These are phyloP conservation scores for Clarkia xantiana DNA, from an alignment of 345 rosid species.

Conservation along the genomic window DNA sequence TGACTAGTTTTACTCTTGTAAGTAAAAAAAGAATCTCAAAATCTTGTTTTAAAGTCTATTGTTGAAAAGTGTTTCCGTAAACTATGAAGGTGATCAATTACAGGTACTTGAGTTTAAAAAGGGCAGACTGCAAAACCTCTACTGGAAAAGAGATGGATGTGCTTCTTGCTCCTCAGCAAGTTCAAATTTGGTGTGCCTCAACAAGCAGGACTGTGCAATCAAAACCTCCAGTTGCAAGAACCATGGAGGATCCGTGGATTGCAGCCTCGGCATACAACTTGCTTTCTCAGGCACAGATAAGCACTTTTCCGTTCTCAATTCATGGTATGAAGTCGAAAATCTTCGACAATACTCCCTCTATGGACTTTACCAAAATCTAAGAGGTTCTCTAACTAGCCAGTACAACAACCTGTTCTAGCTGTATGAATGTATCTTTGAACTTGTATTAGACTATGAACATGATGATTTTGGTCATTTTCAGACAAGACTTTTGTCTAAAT, in stretches of 20 bases:
- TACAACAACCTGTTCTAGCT: conserved; percentile 46
- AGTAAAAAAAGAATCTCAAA: conserved; percentile 4
- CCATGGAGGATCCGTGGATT: conserved; percentile 60
- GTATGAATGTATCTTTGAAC: neutral
- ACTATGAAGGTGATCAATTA: neutral
- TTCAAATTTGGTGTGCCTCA: conserved; percentile 58
- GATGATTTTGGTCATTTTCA: no score
- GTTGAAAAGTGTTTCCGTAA: neutral
- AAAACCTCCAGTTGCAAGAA: conserved; percentile 50
- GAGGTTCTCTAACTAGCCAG: conserved; percentile 50
- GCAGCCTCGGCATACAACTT: conserved; percentile 87
- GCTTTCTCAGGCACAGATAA: conserved; percentile 97
- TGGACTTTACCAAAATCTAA: conserved; percentile 71
- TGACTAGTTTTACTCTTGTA: conserved; percentile 94
- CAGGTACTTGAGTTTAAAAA: conserved; percentile 87
- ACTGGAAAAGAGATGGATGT: conserved; percentile 94
- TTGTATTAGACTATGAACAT: no score
- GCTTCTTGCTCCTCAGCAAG: conserved; percentile 43
- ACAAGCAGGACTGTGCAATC: conserved; percentile 74
- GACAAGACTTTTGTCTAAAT: no score
- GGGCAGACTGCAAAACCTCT: conserved; percentile 79
- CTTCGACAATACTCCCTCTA: conserved; percentile 85
- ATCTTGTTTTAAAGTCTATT: neutral
- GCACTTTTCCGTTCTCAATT: conserved; percentile 64
- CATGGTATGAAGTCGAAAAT: conserved; percentile 92